phyloP scores from a whole-genome alignment of 768 basidiomycete genomes.

The Boletus subcaerulescens region DNA sequence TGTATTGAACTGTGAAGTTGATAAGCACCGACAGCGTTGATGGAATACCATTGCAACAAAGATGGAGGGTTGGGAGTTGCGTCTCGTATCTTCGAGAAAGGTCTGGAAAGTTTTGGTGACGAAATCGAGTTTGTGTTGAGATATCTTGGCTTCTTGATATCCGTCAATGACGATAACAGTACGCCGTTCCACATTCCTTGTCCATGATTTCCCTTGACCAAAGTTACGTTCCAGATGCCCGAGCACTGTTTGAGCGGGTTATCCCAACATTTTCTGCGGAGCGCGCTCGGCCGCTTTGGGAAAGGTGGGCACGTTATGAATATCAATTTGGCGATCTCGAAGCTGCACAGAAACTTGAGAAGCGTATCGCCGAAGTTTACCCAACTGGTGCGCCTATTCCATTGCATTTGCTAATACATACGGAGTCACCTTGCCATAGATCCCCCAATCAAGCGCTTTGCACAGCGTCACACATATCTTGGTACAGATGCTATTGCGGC shows the following conservation, averaged over 20 bases:
- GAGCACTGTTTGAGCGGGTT: constrained; percentile 91
- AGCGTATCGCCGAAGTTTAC: constrained; percentile 84
- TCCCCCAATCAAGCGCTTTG: constrained; percentile 86
- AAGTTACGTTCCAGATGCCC: constrained; percentile 63
- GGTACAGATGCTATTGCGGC: constrained; percentile 86
- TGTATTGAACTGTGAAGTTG: constrained; percentile 2
- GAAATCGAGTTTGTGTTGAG: constrained; percentile 84
- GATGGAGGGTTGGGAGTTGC: constrained; percentile 72
- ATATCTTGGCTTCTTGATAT: constrained; percentile 91
- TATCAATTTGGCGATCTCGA: constrained; percentile 94
- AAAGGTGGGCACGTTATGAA: constrained; percentile 93
- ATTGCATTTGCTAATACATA: neutral
- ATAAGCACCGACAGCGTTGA: constrained; percentile 56
- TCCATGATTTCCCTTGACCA: constrained; percentile 2
- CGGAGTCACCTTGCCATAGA: constrained; percentile 43
- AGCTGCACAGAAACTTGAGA: constrained; percentile 84
- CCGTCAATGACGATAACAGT: constrained; percentile 96
- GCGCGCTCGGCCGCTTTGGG: constrained; percentile 85
- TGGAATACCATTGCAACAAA: constrained; percentile 91
- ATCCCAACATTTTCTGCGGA: constrained; percentile 75
- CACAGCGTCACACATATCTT: constrained; percentile 70
- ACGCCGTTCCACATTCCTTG: constrained; percentile 29
- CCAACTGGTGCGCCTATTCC: constrained; percentile 59
- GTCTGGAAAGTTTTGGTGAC: constrained; percentile 76
- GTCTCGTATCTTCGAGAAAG: constrained; percentile 90